Conservation (phyloP, 768 basidiomycete genomes). For the Mycena floridula region DNA sequence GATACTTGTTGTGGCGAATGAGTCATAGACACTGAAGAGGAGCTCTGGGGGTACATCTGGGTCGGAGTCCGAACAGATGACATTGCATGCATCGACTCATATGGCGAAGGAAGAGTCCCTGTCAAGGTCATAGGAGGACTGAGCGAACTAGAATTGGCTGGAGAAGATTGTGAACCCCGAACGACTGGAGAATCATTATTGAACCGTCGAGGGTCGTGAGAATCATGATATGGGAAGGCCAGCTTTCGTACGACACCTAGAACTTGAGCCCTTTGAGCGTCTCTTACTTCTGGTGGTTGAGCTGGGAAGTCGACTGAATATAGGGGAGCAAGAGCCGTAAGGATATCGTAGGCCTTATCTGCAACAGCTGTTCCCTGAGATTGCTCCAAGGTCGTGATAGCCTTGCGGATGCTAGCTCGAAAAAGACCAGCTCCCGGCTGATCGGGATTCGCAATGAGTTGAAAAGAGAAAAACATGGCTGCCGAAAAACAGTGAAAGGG, state of each 20-base stretch:
- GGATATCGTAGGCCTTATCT: conserved; percentile 69
- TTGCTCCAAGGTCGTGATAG: conserved; percentile 59
- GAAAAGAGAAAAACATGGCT: conserved; percentile 90
- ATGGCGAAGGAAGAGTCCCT: conserved; percentile 28
- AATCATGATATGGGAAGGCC: conserved; percentile 78
- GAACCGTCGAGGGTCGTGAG: conserved; percentile 45
- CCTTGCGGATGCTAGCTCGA: conserved; percentile 68
- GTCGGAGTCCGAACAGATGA: conserved; percentile 23
- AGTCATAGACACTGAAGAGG: conserved; percentile 12
- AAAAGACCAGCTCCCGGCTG: conserved; percentile 75
- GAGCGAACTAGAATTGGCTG: conserved; percentile 51
- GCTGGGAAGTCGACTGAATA: conserved; percentile 59
- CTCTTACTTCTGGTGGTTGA: conserved; percentile 42
- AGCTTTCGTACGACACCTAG: conserved; percentile 66
- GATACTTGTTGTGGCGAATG: conserved; percentile 20
- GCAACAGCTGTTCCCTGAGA: conserved; percentile 60
- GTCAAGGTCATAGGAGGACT: conserved; percentile 45
- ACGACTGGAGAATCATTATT: conserved; percentile 42
- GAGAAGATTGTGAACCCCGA: conserved; percentile 43
- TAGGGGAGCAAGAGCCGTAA: conserved; percentile 67
- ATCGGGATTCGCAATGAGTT: conserved; percentile 73
- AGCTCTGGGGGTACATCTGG: conserved; percentile 14
- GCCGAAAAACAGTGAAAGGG: conserved; percentile 83
- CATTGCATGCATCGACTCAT: conserved; percentile 21
- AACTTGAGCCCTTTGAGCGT: conserved; percentile 55